Evolutionary conservation across 345 rosid genomes (phyloP), one percentile per base, ranked within the genome.

Genomic region (Camelina sativa): DNA sequence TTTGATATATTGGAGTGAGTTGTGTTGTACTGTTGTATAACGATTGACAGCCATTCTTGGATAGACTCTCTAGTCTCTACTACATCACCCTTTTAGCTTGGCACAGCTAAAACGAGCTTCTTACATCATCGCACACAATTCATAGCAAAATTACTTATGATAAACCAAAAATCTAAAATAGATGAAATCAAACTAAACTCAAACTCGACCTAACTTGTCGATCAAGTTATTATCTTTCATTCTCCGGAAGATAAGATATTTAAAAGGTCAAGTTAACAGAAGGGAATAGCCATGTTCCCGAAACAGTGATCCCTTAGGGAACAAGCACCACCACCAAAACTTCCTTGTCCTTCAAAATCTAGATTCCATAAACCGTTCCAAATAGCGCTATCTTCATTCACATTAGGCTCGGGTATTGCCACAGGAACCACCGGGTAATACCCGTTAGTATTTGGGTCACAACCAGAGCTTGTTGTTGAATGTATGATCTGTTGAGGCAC

Each of bases 341-440:
- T 79, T 20, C 63, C 88, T 64, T 90, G 84, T 48, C 83, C 70
- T 71, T 91, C 95, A 52, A 60, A 53, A 66, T 91, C 95, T 60
- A 86, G 59, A 67, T 84, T 85, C 97, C 97, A 91, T 73, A 91
- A 38, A 6, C 85, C 84, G 64, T 87, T 95, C 95, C 97, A 91
- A 38, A 86, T 66, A n/a, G 72, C 25, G 15, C 67, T 84, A 63
- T 91, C 95, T 48, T 76, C 80, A 10, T 72, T 67, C 62, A 66
- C 72, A 54, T 62, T 81, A 13, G 80, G 64, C 15, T 77, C 84
- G 8, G 78, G 61, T 55, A 73, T 13, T 17, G 65, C 23, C 64
- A 43, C 17, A 12, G 73, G 78, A 35, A 34, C 57, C 34, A 62
- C 82, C 11, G 85, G 62, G 38, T 41, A 80, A 55, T 66, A 74